phyloP scores from a whole-genome alignment of 2,329 filamentous ascomycete species.

The Stagonosporopsis tanaceti region DNA sequence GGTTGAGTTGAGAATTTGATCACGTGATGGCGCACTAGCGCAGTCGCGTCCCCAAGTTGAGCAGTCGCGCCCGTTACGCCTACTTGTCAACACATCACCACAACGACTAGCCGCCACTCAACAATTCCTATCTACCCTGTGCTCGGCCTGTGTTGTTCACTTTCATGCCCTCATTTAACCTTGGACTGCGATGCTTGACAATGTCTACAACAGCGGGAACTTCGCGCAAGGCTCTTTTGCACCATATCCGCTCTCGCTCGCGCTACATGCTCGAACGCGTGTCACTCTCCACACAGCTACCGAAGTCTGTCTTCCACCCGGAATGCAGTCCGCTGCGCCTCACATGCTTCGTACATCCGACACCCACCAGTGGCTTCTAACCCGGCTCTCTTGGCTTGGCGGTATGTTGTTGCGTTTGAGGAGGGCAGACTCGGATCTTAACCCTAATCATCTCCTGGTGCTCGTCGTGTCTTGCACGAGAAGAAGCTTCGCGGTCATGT shows the following conservation, averaged over 20 bases:
- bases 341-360: slow-evolving; percentile 47
- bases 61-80: slow-evolving; percentile 24
- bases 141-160: slow-evolving; percentile 11
- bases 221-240: slow-evolving; percentile 32
- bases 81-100: slow-evolving; percentile 22
- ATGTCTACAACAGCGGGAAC: slow-evolving; percentile 39
- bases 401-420: slow-evolving; percentile 50
- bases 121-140: slow-evolving; percentile 2
- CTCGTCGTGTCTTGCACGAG: slow-evolving; percentile 55
- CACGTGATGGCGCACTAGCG: slow-evolving; percentile 9
- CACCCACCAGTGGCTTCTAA: slow-evolving; percentile 69
- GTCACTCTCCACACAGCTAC: slow-evolving; percentile 81
- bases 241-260: slow-evolving; percentile 46
- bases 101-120: slow-evolving; percentile 26
- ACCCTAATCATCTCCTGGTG: slow-evolving; percentile 89
- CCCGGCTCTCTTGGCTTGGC: slow-evolving; percentile 62
- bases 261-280: slow-evolving; percentile 60
- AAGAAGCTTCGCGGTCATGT: slow-evolving; percentile 60
- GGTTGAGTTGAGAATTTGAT: background rate
- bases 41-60: background rate
- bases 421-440: slow-evolving; percentile 88
- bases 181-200: slow-evolving; percentile 32
- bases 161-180: slow-evolving; percentile 5
- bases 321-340: slow-evolving; percentile 62
- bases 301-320: slow-evolving; percentile 72